A percentile compares a stretch with the other conserved stretches of the same genome.
These are phyloP conservation scores for Fomitopsis betulina DNA, from an alignment of 1,284 basidiomycete genomes.

Conservation along the genomic window DNA sequence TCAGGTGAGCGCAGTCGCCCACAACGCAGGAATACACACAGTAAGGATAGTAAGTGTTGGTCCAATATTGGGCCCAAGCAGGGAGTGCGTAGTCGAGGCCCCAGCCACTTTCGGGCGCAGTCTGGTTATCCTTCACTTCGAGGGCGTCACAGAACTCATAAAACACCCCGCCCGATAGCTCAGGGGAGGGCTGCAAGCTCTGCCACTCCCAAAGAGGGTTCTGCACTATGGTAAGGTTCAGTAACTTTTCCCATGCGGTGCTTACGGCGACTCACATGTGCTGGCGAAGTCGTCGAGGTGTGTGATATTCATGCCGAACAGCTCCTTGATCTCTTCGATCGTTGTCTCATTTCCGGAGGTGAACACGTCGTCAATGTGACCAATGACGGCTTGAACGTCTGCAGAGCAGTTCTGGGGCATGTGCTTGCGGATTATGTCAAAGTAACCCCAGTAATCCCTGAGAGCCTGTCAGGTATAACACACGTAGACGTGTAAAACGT, in stretches of 20 bases:
- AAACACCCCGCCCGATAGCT: constrained; percentile 35
- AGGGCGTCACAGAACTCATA: constrained; percentile 67
- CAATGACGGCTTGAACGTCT: constrained; percentile 58
- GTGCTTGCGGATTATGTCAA: constrained; percentile 58
- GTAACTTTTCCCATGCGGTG: not conserved
- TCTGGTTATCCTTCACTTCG: constrained; percentile 60
- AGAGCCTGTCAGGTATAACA: too few relatives aligned
- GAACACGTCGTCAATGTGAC: constrained; percentile 55
- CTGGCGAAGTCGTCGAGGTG: constrained; percentile 58
- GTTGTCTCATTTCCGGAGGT: constrained; percentile 35
- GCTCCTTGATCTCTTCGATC: constrained; percentile 46
- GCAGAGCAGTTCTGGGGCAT: constrained; percentile 72
- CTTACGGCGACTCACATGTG: constrained; percentile 33
- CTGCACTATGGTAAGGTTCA: not conserved
- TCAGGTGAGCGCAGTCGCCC: not conserved
- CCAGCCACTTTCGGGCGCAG: constrained; percentile 51
- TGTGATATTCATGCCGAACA: constrained; percentile 51
- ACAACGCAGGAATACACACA: constrained; percentile 27
- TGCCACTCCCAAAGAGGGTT: constrained; percentile 46
- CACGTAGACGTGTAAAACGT: not conserved
- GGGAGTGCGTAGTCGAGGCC: constrained; percentile 56
- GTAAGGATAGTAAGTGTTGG: constrained; percentile 33
- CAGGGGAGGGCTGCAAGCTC: constrained; percentile 41
- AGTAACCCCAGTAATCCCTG: constrained; percentile 66
- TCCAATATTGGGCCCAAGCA: constrained; percentile 55